phyloP scores from a whole-genome alignment of 306 rosid species.

The Prunus kanzakura region DNA sequence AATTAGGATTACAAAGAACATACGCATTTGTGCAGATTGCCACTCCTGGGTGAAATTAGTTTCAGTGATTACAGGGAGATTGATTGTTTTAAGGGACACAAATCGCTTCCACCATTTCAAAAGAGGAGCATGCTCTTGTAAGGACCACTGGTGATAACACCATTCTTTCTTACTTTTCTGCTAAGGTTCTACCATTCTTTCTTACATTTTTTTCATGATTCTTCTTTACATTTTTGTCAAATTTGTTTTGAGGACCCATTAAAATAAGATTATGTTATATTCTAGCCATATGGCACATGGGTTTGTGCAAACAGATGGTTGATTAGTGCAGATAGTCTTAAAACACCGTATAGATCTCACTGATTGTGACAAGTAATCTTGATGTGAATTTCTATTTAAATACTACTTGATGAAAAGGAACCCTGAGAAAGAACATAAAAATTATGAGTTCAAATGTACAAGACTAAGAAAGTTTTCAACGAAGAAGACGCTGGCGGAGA shows the following conservation, averaged over 20 bases:
- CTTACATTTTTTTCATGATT: neutral
- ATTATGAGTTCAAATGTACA: neutral
- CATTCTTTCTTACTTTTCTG: neutral
- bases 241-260: neutral
- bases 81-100: constrained; percentile 52
- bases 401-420: neutral
- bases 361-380: neutral
- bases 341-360: too few relatives aligned
- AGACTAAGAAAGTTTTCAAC: neutral
- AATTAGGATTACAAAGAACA: constrained; percentile 55
- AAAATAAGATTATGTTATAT: too few relatives aligned
- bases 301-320: too few relatives aligned
- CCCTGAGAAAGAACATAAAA: neutral
- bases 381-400: neutral
- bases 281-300: too few relatives aligned
- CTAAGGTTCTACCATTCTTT: neutral
- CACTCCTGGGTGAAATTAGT: constrained; percentile 58
- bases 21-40: constrained; percentile 58
- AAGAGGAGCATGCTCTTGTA: constrained; percentile 55
- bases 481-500: constrained; percentile 39
- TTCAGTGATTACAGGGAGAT: constrained; percentile 40
- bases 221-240: constrained; percentile 2
- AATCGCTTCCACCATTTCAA: constrained; percentile 60
- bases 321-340: too few relatives aligned
- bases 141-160: constrained; percentile 52